These are phyloP conservation scores for Aurantiochytrium sp. DNA, from an alignment of 108 stramenopile genomes.

Conservation along the genomic window DNA sequence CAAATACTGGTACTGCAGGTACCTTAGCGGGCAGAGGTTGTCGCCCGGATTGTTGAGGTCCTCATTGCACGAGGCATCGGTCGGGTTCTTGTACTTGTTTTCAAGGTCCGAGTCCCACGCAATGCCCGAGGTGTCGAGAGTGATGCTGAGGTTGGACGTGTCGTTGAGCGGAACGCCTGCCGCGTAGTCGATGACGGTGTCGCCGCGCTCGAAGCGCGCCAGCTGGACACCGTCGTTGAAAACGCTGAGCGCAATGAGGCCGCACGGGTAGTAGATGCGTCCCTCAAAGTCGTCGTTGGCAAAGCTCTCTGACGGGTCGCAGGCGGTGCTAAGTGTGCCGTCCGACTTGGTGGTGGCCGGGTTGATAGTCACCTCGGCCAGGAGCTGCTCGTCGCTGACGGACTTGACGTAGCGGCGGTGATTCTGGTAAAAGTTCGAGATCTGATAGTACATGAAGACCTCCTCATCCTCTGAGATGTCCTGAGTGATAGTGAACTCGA, in stretches of 20 bases:
- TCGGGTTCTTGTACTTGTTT: conserved; percentile 62
- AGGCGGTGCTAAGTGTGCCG: conserved; percentile 1
- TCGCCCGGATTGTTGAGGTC: neutral
- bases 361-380: conserved; percentile 28
- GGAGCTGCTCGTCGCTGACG: conserved; percentile 51
- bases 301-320: conserved; percentile 44
- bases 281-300: neutral
- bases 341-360: neutral
- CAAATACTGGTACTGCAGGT: conserved; percentile 25
- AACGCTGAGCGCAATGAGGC: conserved; percentile 91
- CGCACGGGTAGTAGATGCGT: conserved; percentile 83
- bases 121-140: conserved; percentile 72
- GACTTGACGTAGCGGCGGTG: conserved; percentile 78
- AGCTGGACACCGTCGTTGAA: conserved; percentile 86
- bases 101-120: conserved; percentile 88
- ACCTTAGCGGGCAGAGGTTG: neutral
- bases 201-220: conserved; percentile 13
- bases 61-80: neutral
- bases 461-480: conserved; percentile 75
- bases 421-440: conserved; percentile 97
- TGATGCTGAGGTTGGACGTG: conserved; percentile 53
- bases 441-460: conserved; percentile 86
- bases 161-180: neutral
- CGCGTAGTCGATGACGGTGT: neutral
- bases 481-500: conserved; percentile 37